These are phyloP conservation scores for Obelidium mucronatum DNA, from an alignment of 192 early-diverging fungal genomes.

Conservation along the genomic window DNA sequence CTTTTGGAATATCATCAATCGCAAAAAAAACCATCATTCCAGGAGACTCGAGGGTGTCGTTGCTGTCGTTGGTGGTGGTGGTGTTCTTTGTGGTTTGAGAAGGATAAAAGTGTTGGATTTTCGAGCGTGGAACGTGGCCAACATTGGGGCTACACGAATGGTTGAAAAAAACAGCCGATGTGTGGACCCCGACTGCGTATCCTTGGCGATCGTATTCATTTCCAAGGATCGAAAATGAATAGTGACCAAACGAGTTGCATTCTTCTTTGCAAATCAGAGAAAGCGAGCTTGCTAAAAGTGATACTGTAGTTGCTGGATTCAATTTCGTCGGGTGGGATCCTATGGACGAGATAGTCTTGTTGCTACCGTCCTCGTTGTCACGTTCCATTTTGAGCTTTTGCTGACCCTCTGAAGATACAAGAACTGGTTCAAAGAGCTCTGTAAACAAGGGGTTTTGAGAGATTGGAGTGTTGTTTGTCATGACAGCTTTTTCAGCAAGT, in stretches of 20 bases:
- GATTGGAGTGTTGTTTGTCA: background rate
- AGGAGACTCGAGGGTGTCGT: background rate
- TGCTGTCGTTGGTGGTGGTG: background rate
- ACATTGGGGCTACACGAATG: conserved; percentile 58
- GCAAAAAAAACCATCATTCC: conserved; percentile 57
- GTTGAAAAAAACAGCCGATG: conserved; percentile 59
- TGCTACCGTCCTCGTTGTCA: background rate
- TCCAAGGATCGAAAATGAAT: conserved; percentile 44
- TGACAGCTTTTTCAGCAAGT: background rate
- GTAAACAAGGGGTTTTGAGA: background rate
- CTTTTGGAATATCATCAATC: conserved; percentile 31
- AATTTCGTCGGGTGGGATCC: background rate
- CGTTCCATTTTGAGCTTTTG: background rate
- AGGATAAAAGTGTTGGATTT: too few species aligned
- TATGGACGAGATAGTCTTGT: background rate
- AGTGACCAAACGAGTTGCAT: conserved; percentile 61
- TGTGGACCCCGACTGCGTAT: conserved; percentile 49
- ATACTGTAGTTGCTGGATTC: background rate
- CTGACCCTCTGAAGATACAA: too few species aligned
- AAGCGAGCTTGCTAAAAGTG: conserved; percentile 23
- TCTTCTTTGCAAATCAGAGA: conserved; percentile 58
- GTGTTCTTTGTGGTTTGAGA: too few species aligned
- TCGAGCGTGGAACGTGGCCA: conserved; percentile 39
- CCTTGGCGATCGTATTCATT: conserved; percentile 37
- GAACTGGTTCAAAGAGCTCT: background rate